phyloP scores from a whole-genome alignment of 345 rosid species.

The Citrus cavaleriei region DNA sequence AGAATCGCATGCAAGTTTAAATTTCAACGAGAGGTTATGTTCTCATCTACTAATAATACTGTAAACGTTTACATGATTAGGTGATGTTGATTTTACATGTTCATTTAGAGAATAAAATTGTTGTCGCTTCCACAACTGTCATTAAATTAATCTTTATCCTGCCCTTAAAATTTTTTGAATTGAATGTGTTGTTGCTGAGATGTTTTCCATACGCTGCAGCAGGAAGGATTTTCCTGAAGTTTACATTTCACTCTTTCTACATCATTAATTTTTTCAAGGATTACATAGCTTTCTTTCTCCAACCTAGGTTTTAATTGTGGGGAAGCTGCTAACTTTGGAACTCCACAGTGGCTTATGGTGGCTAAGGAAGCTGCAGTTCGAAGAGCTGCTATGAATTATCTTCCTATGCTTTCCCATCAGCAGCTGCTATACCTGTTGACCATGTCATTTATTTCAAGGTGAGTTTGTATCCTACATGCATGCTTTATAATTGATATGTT shows the following conservation, averaged over 20 bases:
- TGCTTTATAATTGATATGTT: not conserved
- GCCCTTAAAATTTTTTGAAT: not conserved
- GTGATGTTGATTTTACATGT: not conserved
- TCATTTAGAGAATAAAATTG: not conserved
- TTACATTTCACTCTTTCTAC: not conserved
- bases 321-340: slow-evolving; percentile 98
- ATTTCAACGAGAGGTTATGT: not conserved
- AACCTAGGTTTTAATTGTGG: slow-evolving; percentile 93
- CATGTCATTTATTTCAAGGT: slow-evolving; percentile 96
- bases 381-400: slow-evolving; percentile 99
- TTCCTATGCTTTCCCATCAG: slow-evolving; percentile 99
- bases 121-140: not conserved
- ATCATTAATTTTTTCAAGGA: not conserved
- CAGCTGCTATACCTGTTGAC: slow-evolving; percentile 95
- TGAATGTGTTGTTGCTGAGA: not conserved
- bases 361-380: slow-evolving; percentile 99
- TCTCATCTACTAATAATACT: not conserved
- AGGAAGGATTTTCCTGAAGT: not conserved
- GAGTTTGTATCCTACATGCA: slow-evolving; percentile 19
- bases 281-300: slow-evolving; percentile 13
- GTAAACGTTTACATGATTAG: not conserved
- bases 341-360: slow-evolving; percentile 93
- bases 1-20: not conserved
- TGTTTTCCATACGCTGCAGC: not conserved
- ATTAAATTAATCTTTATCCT: not conserved